Base-by-base conservation (phyloP, 345 rosid genomes). In the Sonneratia caseolaris region DNA sequence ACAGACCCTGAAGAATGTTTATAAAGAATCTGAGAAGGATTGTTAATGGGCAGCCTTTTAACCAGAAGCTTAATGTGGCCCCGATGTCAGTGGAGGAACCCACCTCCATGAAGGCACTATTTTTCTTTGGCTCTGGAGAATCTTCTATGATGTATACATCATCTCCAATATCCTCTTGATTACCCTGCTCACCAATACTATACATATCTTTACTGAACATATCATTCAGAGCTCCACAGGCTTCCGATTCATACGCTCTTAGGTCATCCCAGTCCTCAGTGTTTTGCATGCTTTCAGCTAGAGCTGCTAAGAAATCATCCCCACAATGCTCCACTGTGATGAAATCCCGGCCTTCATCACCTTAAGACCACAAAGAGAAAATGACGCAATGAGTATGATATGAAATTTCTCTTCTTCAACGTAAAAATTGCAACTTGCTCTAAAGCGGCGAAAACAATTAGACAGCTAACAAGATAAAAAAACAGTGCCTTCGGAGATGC, bases 241-340 rank as follows among this genome's bases (percentile, higher is more conserved):
- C 90, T 76, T 91, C 95, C 2, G 89, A 80, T 75, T 94, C 96
- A 32, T 82, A 38, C 37, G 84, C 85, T 68, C 82, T 87, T 43
- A 87, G 72, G 75, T 91, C 96, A 85, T 88, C 96, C 97, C 98
- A 94, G 64, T 94, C 97, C 91, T 94, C 96, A 1, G 69, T 71
- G 64, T 86, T 92, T 75, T 78, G 79, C 84, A 88, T 82, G 14
- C 82, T 84, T 81, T 88, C 97, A 70, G 96, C 98, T 62, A 94
- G 74, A 56, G 91, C 85, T 16, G 86, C 91, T 15, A 94, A 79
- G 82, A 91, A 91, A 79, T 94, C 96, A 75, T 94, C 93, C 16
- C 95, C 98, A 43, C 96, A 89, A 35, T 80, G 72, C 79, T 87
- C 98, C 68, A 94, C 96, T 10, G 93, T 86, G 51, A 90, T 76